These are phyloP conservation scores for Suillus plorans DNA, from an alignment of 768 basidiomycete species.

Conservation along the genomic window DNA sequence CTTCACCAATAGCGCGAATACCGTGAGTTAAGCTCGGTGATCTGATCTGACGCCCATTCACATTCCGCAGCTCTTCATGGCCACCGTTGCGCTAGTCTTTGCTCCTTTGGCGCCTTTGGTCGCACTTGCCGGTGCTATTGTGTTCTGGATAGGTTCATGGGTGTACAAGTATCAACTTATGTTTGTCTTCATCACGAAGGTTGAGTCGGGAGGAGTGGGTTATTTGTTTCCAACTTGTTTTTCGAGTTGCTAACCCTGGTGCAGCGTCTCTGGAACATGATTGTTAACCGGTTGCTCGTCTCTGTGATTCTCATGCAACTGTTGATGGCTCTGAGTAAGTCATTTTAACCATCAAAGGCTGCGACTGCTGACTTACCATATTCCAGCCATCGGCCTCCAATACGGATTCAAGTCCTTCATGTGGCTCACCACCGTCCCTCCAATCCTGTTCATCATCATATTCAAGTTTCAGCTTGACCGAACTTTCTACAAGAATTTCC, in stretches of 20 bases:
- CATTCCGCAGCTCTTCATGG: conserved; percentile 70
- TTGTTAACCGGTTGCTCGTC: conserved; percentile 82
- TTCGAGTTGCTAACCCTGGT: conserved; percentile 8
- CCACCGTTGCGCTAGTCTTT: conserved; percentile 90
- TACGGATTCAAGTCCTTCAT: conserved; percentile 69
- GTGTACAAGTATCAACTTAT: conserved; percentile 97
- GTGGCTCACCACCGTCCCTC: conserved; percentile 86
- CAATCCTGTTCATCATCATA: conserved; percentile 68
- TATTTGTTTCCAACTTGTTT: background rate
- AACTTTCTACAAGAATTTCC: conserved; percentile 66
- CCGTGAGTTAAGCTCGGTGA: conserved; percentile 38
- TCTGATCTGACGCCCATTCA: conserved; percentile 9
- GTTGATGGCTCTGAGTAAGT: conserved; percentile 83
- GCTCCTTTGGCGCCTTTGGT: conserved; percentile 94
- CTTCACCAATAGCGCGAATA: conserved; percentile 46
- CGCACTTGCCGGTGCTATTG: conserved; percentile 73
- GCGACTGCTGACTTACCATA: background rate
- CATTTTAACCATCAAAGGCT: background rate
- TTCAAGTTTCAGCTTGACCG: conserved; percentile 87
- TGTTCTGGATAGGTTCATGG: conserved; percentile 85
- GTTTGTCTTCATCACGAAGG: conserved; percentile 87
- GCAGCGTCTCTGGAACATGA: conserved; percentile 92
- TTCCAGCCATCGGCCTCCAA: conserved; percentile 81
- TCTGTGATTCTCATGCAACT: conserved; percentile 85
- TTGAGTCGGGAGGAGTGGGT: conserved; percentile 92